Percentiles rank a stretch among this genome's conserved stretches.
Conservation (phyloP, 164 flowering plant species). For the Piper longum region DNA sequence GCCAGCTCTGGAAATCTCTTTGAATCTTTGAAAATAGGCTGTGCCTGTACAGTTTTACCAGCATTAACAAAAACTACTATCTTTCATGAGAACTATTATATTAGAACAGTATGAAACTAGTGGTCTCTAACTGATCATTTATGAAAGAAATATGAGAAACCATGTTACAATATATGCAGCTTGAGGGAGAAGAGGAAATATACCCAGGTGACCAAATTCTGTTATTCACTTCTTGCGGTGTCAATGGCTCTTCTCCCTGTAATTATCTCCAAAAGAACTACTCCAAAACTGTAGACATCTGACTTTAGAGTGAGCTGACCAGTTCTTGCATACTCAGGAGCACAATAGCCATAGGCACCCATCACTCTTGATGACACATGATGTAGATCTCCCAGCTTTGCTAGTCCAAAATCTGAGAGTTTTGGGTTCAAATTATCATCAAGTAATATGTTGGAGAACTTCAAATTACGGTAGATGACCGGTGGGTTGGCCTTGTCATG, state of each 20-base stretch:
- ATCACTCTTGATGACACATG: conserved; percentile 38
- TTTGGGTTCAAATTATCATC: conserved; percentile 37
- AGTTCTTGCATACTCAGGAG: conserved; percentile 49
- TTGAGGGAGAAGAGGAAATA: not conserved
- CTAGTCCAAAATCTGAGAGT: conserved; percentile 55
- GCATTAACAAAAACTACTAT: not conserved
- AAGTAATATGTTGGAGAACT: conserved; percentile 48
- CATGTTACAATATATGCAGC: not conserved
- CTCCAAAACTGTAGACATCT: conserved; percentile 64
- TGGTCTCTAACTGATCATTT: too few species aligned
- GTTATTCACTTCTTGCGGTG: conserved; percentile 38
- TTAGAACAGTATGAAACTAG: too few species aligned
- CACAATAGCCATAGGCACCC: conserved; percentile 64
- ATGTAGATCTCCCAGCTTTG: conserved; percentile 35
- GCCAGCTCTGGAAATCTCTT: conserved; percentile 39
- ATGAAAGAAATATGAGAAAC: too few species aligned
- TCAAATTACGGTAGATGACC: conserved; percentile 48
- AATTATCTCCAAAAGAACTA: conserved; percentile 49
- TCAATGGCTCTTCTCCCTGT: conserved; percentile 61
- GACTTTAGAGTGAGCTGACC: conserved; percentile 46
- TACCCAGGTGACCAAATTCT: conserved; percentile 68
- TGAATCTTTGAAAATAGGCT: conserved; percentile 40
- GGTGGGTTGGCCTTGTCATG: conserved; percentile 57
- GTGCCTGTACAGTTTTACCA: conserved; percentile 27
- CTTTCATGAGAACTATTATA: not conserved